phyloP scores from a whole-genome alignment of 2,329 filamentous ascomycete species.

The Alternaria atra region DNA sequence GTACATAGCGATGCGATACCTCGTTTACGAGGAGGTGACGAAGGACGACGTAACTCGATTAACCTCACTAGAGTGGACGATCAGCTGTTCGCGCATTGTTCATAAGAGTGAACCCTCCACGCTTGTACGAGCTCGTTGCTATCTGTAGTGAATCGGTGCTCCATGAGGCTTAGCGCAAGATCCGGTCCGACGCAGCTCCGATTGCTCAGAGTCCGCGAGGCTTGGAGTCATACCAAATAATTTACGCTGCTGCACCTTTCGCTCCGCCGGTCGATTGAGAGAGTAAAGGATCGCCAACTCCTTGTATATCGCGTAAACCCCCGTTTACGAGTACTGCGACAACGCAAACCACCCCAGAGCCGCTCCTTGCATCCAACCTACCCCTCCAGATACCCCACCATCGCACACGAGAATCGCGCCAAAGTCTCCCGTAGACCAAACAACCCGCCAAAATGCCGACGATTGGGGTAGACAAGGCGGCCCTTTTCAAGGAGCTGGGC shows the following conservation, averaged over 20 bases:
- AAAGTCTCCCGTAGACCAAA: conserved; percentile 5
- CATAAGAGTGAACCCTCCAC: background rate
- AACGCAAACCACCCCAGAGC: conserved; percentile 4
- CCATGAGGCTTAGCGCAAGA: conserved; percentile 18
- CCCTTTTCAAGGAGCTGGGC: conserved; percentile 91
- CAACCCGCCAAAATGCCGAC: conserved; percentile 78
- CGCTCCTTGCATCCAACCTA: conserved; percentile 29
- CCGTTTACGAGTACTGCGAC: background rate
- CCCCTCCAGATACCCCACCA: conserved; percentile 47
- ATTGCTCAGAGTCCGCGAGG: conserved; percentile 11
- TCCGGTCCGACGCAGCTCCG: conserved; percentile 29
- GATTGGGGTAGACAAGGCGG: conserved; percentile 94
- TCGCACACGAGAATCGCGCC: conserved; percentile 19
- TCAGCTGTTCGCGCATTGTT: background rate
- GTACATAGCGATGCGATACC: background rate
- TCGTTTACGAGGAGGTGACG: background rate
- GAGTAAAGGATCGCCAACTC: background rate
- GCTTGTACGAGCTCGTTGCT: background rate
- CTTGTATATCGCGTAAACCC: background rate
- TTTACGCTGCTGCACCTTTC: conserved; percentile 17
- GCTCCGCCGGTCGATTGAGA: conserved; percentile 10
- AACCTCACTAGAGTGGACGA: no score
- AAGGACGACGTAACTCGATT: background rate
- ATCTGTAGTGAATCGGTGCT: background rate
- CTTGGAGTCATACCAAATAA: conserved; percentile 41